Evolutionary conservation across 2,329 filamentous ascomycete genomes (phyloP).

Genomic region (Ceratocystis alfenasii): DNA sequence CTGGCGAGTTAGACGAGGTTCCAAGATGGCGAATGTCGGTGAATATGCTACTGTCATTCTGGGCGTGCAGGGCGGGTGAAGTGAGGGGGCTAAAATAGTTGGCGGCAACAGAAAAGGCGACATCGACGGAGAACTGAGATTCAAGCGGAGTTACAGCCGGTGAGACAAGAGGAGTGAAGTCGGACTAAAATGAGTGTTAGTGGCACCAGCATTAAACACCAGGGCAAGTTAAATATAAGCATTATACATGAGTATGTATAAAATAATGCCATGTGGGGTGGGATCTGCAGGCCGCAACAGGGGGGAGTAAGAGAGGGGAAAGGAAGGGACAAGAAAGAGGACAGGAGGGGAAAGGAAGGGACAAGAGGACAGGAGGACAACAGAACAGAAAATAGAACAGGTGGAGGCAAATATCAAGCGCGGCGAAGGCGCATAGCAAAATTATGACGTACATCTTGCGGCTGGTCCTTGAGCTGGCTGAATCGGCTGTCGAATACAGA

Average conservation of each 20-base stretch:
- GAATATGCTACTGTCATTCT: conserved; percentile 40
- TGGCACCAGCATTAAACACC: neutral
- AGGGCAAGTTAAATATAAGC: neutral
- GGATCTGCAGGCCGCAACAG: neutral
- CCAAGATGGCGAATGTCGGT: conserved; percentile 37
- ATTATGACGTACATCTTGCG: conserved; percentile 39
- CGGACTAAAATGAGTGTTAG: conserved; percentile 39
- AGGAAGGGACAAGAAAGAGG: neutral
- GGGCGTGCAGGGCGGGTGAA: conserved; percentile 66
- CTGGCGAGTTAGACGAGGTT: conserved; percentile 42
- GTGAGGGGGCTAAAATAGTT: conserved; percentile 76
- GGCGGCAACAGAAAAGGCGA: conserved; percentile 50
- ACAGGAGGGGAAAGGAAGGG: neutral
- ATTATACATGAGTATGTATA: conserved; percentile 16
- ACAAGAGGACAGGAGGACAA: neutral
- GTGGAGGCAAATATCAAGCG: too few species aligned
- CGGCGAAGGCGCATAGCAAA: neutral
- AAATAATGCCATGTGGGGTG: conserved; percentile 4
- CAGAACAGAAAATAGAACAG: too few species aligned
- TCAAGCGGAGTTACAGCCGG: conserved; percentile 76
- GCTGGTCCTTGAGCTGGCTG: conserved; percentile 55
- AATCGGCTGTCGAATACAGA: conserved; percentile 50
- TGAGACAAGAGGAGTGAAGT: conserved; percentile 69
- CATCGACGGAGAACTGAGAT: conserved; percentile 51
- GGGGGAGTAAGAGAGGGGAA: neutral